Evolutionary conservation across 495 filamentous ascomycete species (phyloP), one percentile per base, ranked within the genome.

Genomic region (Mycothermus thermophilus): DNA sequence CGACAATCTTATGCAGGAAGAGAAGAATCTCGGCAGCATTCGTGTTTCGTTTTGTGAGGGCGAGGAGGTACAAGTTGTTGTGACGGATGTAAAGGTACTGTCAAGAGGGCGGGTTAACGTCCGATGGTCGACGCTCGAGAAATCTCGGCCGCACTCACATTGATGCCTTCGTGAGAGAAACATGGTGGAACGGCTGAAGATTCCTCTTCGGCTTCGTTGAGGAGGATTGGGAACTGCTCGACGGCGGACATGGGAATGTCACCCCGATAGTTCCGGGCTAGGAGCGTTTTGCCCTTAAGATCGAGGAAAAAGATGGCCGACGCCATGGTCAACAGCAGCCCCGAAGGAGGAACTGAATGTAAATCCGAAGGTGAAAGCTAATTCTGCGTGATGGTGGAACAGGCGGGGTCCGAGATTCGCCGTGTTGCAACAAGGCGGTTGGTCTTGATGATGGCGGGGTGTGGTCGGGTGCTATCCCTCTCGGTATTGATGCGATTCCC

Each of bases 241-340:
- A 96, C 92, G 28, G 92, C 92, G 36, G 85, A 92, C 92, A 99
- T 96, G 56, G 92, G 92, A 50, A 99, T 93, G 54, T 99, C 92
- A 50, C 92, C 92, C 58, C 92, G 75, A 62, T 99, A 99, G 64
- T 96, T 99, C 53, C 92, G 81, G 55, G 92, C 92, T 48, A 99
- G 73, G 47, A 96, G 87, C 66, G 92, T 95, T 85, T 99, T 99
- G 79, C 92, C 92, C 81, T 99, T 99, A 35, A 99, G 71, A 61
- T 99, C 92, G 48, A 99, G 79, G 58, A 99, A 99, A 72, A 99
- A 99, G 55, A 99, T 55, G 27, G 92, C 92, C 35, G 92, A 99
- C 44, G 90, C 90, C 92, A 96, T 99, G 53, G 51, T 69, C 53
- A 46, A 34, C 38, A 40, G 29, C 27, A 46, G 40, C 22, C 30